Evolutionary conservation across 2,329 filamentous ascomycete species (phyloP).

Genomic region (Cercospora sp.): DNA sequence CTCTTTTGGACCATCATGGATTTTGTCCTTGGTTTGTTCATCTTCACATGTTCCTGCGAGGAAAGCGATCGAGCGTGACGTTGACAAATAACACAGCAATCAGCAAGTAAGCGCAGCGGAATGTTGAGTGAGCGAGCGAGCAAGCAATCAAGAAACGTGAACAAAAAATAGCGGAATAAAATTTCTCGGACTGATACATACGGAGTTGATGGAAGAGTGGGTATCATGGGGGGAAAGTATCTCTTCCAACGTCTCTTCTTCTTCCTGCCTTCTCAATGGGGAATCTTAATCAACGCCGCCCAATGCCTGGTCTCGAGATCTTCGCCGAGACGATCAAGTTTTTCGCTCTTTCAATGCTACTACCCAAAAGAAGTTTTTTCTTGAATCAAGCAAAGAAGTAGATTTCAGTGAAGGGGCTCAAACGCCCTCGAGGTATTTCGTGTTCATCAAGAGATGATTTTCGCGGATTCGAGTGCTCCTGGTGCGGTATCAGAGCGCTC

Average conservation of each 20-base stretch:
- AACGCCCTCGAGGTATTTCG: background rate
- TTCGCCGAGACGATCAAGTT: background rate
- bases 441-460: background rate
- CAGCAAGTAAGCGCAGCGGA: too few relatives aligned
- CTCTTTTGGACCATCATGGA: too few relatives aligned
- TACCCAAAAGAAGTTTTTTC: background rate
- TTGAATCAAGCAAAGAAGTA: background rate
- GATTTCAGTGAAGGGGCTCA: background rate
- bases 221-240: background rate
- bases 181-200: conserved; percentile 1
- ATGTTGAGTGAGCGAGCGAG: too few relatives aligned
- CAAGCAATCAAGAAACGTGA: background rate
- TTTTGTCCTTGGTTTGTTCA: too few relatives aligned
- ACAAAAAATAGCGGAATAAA: background rate
- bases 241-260: background rate
- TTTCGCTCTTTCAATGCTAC: background rate
- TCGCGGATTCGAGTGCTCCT: conserved; percentile 19
- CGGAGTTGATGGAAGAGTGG: background rate
- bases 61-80: too few relatives aligned
- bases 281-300: background rate
- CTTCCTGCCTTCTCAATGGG: background rate
- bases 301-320: background rate
- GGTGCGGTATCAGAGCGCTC: conserved; percentile 25
- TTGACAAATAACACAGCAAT: too few relatives aligned
- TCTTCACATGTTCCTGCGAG: too few relatives aligned